Base-by-base conservation (phyloP, 768 basidiomycete species). In the Leccinum truebloodii region DNA sequence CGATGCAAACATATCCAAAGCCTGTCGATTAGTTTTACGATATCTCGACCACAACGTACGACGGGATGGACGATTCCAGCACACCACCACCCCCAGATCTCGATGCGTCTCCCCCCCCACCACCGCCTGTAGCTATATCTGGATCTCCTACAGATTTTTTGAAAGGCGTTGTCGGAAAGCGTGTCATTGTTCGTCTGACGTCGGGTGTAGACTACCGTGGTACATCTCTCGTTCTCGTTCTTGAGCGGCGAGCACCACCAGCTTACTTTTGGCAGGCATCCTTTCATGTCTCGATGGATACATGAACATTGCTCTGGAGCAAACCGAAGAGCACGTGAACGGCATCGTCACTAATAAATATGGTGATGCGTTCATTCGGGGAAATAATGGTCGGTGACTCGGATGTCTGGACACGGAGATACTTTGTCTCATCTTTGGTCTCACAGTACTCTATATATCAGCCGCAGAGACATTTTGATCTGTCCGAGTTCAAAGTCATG, bases 291-390 rank as follows among this genome's bases (percentile, higher is more conserved):
- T 98, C 24, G 97, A 98, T 75, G 95, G 95, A 0, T 98, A 97
- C 75, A 98, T 99, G 97, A 98, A 98, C 77, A 96, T 98, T 54
- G 97, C 94, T 14, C 77, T 98, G 37, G 97, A 99, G 76, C 92
- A 97, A 74, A 97, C 95, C 3, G 94, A 97, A 76, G 97, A 99
- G 76, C 87, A 95, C 73, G 92, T 95, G 10, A 88, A 91, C 63
- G 95, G 95, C 4, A 68, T 76, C n/a, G 82, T 91, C 52, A 95
- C 92, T 35, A 96, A 95, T 71, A 83, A 81, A 61, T 98, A 96
- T 67, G 95, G 96, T 2, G 95, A 99, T 75, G 90, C 95, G 26
- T 99, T 98, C 76, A 92, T 99, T 62, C 80, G 94, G 51, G 94
- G 94, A 35, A 95, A 95, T 74, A 96, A 95, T 74, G 94, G 94